phyloP scores from a whole-genome alignment of 2,329 filamentous ascomycete species.

The Furcasterigmium sp. region DNA sequence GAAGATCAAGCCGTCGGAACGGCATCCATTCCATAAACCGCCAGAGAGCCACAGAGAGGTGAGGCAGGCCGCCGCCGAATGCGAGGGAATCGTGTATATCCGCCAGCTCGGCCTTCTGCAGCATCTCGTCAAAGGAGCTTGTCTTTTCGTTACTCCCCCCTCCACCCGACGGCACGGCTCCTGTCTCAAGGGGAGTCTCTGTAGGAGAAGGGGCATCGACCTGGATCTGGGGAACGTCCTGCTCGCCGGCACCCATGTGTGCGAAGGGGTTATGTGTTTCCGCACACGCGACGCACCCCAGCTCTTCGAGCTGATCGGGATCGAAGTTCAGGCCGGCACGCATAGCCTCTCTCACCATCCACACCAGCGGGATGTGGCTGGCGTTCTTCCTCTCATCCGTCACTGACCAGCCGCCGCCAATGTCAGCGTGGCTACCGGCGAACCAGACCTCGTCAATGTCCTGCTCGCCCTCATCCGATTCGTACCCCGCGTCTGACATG shows the following conservation, averaged over 20 bases:
- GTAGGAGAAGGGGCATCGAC: constrained; percentile 15
- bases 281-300: constrained; percentile 50
- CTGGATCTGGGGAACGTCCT: constrained; percentile 23
- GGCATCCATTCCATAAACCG: constrained; percentile 78
- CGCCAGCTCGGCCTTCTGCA: constrained; percentile 50
- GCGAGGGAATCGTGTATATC: constrained; percentile 66
- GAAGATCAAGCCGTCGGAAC: constrained; percentile 75
- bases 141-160: constrained; percentile 1
- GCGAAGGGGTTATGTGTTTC: background rate
- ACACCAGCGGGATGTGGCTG: constrained; percentile 63
- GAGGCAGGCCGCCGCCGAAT: constrained; percentile 54
- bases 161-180: background rate
- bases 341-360: constrained; percentile 60
- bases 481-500: constrained; percentile 27
- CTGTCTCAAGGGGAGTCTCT: background rate
- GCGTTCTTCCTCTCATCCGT: constrained; percentile 53
- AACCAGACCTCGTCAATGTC: constrained; percentile 82
- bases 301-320: constrained; percentile 57
- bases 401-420: constrained; percentile 70
- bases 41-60: constrained; percentile 59
- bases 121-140: constrained; percentile 47
- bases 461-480: constrained; percentile 48
- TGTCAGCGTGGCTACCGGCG: constrained; percentile 71
- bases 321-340: constrained; percentile 68
- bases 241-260: background rate